Conservation (phyloP, 352 stramenopile species). For the Phytophthora pluvialis region DNA sequence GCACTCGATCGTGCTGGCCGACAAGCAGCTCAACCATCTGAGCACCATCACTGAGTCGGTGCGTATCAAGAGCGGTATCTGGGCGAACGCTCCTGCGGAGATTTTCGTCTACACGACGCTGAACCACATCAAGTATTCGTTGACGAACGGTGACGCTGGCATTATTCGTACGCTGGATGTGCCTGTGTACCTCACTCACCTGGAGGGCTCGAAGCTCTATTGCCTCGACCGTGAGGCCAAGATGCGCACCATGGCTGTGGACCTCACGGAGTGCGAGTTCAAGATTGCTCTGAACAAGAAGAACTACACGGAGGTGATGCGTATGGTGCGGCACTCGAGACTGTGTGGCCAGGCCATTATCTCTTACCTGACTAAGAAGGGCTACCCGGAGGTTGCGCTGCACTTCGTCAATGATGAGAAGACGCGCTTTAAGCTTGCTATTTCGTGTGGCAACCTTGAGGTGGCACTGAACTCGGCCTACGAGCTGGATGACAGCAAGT, state of each 20-base stretch:
- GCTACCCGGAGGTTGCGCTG: conserved; percentile 99
- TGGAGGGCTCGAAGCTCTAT: conserved; percentile 95
- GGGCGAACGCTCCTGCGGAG: conserved; percentile 90
- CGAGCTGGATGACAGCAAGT: conserved; percentile 95
- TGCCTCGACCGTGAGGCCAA: conserved; percentile 98
- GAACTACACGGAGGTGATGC: conserved; percentile 98
- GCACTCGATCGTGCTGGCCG: conserved; percentile 97
- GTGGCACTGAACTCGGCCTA: conserved; percentile 97
- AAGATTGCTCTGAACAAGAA: conserved; percentile 96
- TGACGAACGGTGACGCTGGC: conserved; percentile 95
- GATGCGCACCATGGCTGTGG: conserved; percentile 96
- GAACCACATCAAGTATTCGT: conserved; percentile 94
- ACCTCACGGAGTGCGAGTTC: conserved; percentile 99
- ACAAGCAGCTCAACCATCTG: conserved; percentile 98
- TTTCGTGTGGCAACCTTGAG: conserved; percentile 99
- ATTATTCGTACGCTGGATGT: conserved; percentile 99
- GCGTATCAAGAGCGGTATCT: conserved; percentile 94
- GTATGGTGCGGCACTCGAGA: conserved; percentile 97
- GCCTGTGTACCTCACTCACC: conserved; percentile 97
- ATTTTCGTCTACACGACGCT: conserved; percentile 99
- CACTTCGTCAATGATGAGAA: conserved; percentile 99
- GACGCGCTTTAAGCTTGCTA: conserved; percentile 97
- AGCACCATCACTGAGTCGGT: conserved; percentile 98
- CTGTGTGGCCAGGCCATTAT: conserved; percentile 99
- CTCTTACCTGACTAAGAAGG: conserved; percentile 98